Evolutionary conservation across 23 red algal species (phyloP).

Genomic region (Pyropia haitanensis): DNA sequence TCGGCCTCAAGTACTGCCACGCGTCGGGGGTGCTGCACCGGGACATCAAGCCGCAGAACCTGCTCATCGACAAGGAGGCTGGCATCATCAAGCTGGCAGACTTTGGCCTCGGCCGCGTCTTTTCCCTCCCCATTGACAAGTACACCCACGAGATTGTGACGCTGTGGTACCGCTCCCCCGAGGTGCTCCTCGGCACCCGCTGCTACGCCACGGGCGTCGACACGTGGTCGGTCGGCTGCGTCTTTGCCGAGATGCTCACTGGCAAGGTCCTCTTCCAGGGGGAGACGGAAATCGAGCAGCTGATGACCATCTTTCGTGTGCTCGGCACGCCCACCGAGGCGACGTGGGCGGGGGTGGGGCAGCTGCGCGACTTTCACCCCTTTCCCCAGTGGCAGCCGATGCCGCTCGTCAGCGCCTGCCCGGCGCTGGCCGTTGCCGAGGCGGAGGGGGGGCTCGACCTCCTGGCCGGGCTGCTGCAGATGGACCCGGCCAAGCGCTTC

Average conservation of each 20-base stretch:
- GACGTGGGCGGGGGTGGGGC: constrained; percentile 64
- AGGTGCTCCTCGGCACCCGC: constrained; percentile 81
- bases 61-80: constrained; percentile 71
- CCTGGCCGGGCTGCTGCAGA: constrained; percentile 53
- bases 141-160: constrained; percentile 99
- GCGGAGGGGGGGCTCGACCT: constrained; percentile 59
- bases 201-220: constrained; percentile 95
- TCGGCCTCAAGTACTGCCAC: constrained; percentile 84
- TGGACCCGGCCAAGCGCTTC: constrained; percentile 63
- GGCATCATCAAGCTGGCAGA: constrained; percentile 89
- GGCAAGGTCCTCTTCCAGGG: constrained; percentile 79
- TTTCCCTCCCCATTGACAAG: constrained; percentile 77
- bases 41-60: constrained; percentile 99
- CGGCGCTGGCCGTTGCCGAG: constrained; percentile 35
- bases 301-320: constrained; percentile 84
- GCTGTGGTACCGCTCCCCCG: constrained; percentile 95
- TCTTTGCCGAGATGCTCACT: constrained; percentile 89
- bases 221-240: constrained; percentile 94
- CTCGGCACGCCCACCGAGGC: constrained; percentile 69
- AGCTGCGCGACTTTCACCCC: constrained; percentile 77
- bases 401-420: constrained; percentile 13
- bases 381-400: constrained; percentile 88
- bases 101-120: constrained; percentile 88
- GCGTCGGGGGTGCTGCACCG: constrained; percentile 75
- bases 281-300: constrained; percentile 90